Evolutionary conservation across 2,329 filamentous ascomycete genomes (phyloP).

Genomic region (Colletotrichum siamense): DNA sequence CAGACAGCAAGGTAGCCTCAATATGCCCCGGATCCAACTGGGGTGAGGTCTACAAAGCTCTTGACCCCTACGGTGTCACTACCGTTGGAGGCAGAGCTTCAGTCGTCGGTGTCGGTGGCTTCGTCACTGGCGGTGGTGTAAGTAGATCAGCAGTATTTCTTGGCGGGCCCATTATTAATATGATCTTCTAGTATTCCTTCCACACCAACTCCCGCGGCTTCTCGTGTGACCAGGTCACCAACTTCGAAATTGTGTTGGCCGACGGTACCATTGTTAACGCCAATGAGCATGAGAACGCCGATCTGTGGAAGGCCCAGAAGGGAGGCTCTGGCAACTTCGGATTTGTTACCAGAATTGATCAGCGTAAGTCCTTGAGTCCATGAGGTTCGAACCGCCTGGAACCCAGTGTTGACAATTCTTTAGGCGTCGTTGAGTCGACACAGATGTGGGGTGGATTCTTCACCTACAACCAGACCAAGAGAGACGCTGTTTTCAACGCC

Average conservation of each 20-base stretch:
- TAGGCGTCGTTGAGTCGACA: constrained; percentile 15
- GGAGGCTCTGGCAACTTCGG: constrained; percentile 53
- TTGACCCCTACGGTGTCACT: constrained; percentile 23
- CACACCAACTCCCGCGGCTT: constrained; percentile 38
- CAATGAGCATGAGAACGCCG: constrained; percentile 37
- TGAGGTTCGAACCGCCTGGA: background rate
- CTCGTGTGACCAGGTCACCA: constrained; percentile 46
- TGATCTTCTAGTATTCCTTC: constrained; percentile 27
- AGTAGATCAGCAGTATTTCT: background rate
- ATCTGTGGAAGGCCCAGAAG: constrained; percentile 50
- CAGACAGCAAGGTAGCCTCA: constrained; percentile 27
- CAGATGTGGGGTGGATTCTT: constrained; percentile 33
- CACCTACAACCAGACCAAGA: constrained; percentile 28
- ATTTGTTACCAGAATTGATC: constrained; percentile 35
- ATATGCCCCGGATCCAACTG: constrained; percentile 33
- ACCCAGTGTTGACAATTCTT: background rate
- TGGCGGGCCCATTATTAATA: background rate
- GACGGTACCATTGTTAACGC: constrained; percentile 46
- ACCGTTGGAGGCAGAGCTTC: constrained; percentile 28
- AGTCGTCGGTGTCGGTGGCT: constrained; percentile 30
- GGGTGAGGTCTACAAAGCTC: constrained; percentile 25
- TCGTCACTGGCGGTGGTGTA: constrained; percentile 26
- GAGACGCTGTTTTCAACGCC: constrained; percentile 28
- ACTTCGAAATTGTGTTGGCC: constrained; percentile 50
- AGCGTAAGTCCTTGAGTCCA: background rate